Base-by-base conservation (phyloP, 23 red algal species). In the Porphyridium purpureum region DNA sequence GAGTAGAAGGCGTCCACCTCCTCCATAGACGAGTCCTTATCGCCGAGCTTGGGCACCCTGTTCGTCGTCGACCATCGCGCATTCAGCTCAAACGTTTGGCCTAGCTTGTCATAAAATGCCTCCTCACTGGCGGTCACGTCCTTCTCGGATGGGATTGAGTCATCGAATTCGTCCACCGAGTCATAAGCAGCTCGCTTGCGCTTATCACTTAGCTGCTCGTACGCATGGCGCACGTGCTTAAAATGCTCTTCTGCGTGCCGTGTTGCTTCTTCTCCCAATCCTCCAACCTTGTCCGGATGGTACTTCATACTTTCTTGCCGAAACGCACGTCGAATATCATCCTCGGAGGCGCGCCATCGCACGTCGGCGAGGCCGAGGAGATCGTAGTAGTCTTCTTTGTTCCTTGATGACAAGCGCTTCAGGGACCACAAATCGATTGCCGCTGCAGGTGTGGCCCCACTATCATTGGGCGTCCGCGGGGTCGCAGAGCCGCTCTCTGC, bases 111-210 rank as follows among this genome's bases (percentile, higher is more conserved):
- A 30, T 56, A 85, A 29, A 85, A 85, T 2, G 42, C 23, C 8
- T 33, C 49, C 17, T 54, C 55, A 23, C 57, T 50, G 15, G 51
- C 22, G 7, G 59, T 59, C 7, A 66, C 80, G 27, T 83, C 78
- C 51, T 59, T 66, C 44, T 85, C 80, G 1, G 68, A 62, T 2
- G 80, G 80, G 41, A 85, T 66, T 6, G 66, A 64, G 57, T 85
- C 80, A 41, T 85, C 80, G 19, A 85, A 66, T 22, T 75, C 68
- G 58, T 85, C 80, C 62, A 85, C 64, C 5, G 80, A 85, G 24
- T 85, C 80, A 50, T 85, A 85, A 1, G 68, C 66, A 5, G 68
- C 68, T 9, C 80, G 80, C 32, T 68, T 85, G 31, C 69, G 66
- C 27, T 66, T 72, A 24, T 85, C 80, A 5, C 64, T 71, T 24